Evolutionary conservation across 306 rosid species (phyloP), one percentile per base, ranked within the genome.

Genomic region (Quercus aquifolioides): DNA sequence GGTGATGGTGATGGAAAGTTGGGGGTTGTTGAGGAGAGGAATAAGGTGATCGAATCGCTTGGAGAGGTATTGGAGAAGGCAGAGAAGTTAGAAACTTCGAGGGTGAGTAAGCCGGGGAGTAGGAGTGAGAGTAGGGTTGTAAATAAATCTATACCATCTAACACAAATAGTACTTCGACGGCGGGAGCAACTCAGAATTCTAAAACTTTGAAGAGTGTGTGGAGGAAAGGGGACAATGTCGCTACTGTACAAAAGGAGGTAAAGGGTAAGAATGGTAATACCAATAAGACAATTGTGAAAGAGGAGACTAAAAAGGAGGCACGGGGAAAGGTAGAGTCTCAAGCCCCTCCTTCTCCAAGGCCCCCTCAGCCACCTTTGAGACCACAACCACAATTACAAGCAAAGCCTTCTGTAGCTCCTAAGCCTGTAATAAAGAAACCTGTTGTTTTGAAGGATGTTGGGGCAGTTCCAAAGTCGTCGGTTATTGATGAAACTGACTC

Each of bases 41-140:
- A 75, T 79, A 91, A 90, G 75, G 94, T 95, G 78, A 95, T 95
- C 71, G 94, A 93, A 64, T 93, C 99, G 0, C 96, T 95, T 46
- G 99, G 98, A 64, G 98, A 93, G 84, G 99, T 91, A 59, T 84
- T 95, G 94, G 94, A 95, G 85, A 95, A 90, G 91, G 99, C 96
- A 25, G 98, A 93, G 75, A 95, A 90, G 85, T 84, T 95, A 62
- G 96, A 75, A 71, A 88, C 35, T 72, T 52, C 92, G 5, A 85
- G 78, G 73, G 65, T 82, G 19, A 77, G 63, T 51, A 64, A 72
- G 28, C 10, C 41, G 65, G 88, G 71, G 79, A 79, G 77, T 58
- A 88, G 79, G 63, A 91, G 71, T 70, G 87, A 71, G 79, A 87
- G 85, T 21, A 83, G 85, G 46, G 74, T 88, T 5, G 83, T 87